Conservation (phyloP, 73 alveolate genomes). For the Paraurostyla sp. region DNA sequence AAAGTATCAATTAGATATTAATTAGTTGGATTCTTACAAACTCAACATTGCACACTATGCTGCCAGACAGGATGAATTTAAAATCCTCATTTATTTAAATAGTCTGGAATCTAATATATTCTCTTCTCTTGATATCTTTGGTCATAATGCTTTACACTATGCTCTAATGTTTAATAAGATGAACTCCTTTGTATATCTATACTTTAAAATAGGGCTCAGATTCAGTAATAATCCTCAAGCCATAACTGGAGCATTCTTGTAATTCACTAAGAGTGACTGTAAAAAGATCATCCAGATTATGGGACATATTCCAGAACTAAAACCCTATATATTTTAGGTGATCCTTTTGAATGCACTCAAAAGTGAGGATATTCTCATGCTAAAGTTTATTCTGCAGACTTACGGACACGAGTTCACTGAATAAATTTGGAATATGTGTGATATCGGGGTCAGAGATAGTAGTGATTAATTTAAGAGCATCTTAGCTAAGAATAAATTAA, state of each 20-base stretch:
- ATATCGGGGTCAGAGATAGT: too few species aligned
- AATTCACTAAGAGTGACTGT: not conserved
- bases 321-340: too few species aligned
- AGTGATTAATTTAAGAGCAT: too few species aligned
- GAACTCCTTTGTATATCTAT: conserved; percentile 14
- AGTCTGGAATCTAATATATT: not conserved
- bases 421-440: too few species aligned
- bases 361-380: too few species aligned
- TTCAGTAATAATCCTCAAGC: not conserved
- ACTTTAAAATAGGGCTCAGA: not conserved
- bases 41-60: conserved; percentile 44
- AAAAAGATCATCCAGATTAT: not conserved
- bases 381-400: too few species aligned
- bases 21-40: not conserved
- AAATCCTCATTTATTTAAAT: not conserved
- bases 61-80: not conserved
- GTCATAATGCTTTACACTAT: conserved; percentile 4
- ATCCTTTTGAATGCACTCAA: too few species aligned
- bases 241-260: not conserved
- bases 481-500: too few species aligned
- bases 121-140: not conserved
- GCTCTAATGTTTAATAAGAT: not conserved
- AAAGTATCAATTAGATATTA: not conserved
- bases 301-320: not conserved
- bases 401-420: too few species aligned